A percentile compares a stretch with the other conserved stretches of the same genome.
These are phyloP conservation scores for Teratosphaeria viscida DNA, from an alignment of 2,329 filamentous ascomycete genomes.

Conservation along the genomic window DNA sequence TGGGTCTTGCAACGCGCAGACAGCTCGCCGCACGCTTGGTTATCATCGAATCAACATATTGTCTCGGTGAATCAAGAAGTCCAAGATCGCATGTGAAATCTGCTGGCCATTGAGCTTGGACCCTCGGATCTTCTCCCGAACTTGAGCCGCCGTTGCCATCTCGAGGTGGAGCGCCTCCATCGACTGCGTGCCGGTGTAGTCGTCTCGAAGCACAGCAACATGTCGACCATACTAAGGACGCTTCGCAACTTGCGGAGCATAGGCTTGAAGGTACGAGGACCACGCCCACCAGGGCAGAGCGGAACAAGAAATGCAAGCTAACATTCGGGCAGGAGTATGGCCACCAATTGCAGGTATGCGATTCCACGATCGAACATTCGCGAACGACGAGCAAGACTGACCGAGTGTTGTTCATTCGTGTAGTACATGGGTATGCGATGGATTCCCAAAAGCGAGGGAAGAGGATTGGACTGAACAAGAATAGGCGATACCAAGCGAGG, in stretches of 20 bases:
- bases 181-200: background rate
- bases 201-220: constrained; percentile 36
- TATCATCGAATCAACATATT: constrained; percentile 18
- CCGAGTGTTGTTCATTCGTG: background rate
- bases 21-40: constrained; percentile 16
- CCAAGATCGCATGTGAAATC: background rate
- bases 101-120: background rate
- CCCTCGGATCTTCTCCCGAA: background rate
- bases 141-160: background rate
- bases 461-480: constrained; percentile 19
- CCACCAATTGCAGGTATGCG: constrained; percentile 80
- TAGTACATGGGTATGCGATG: constrained; percentile 27
- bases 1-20: constrained; percentile 12
- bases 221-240: constrained; percentile 87
- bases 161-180: background rate
- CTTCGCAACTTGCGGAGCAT: constrained; percentile 77
- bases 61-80: background rate
- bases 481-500: constrained; percentile 94
- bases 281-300: background rate
- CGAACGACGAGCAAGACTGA: constrained; percentile 10
- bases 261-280: constrained; percentile 65
- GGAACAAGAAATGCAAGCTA: constrained; percentile 13
- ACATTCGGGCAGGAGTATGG: constrained; percentile 62
- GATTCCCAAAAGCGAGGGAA: background rate
- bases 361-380: constrained; percentile 2